phyloP scores from a whole-genome alignment of 805 yeast genomes.

The Metschnikowia kunwiensis region DNA sequence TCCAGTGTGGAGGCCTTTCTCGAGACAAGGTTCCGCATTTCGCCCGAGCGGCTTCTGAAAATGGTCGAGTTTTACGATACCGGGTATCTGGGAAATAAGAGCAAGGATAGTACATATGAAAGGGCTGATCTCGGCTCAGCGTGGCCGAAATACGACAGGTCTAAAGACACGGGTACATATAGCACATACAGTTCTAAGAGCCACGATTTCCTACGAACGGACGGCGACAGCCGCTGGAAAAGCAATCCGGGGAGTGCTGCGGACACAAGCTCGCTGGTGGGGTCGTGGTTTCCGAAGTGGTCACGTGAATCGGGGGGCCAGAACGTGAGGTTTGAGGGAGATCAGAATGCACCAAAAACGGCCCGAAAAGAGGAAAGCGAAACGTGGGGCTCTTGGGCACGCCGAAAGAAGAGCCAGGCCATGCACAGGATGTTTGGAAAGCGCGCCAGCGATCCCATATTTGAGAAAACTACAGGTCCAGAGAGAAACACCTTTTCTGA shows the following conservation, averaged over 20 bases:
- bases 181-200: neutral
- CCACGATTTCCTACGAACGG: neutral
- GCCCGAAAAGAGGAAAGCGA: neutral
- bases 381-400: too few relatives aligned
- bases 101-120: neutral
- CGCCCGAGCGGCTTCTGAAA: neutral
- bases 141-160: neutral
- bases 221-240: neutral
- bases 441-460: neutral
- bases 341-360: neutral
- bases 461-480: neutral
- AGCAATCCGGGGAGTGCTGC: too few relatives aligned
- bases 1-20: constrained; percentile 10
- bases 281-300: neutral
- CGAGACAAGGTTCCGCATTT: constrained; percentile 5
- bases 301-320: neutral
- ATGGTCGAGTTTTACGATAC: constrained; percentile 3
- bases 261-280: neutral
- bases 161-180: neutral
- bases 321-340: neutral
- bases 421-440: neutral
- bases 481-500: neutral
- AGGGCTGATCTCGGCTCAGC: neutral
- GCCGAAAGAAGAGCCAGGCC: neutral
- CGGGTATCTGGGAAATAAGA: neutral